These are phyloP conservation scores for Onygenales sp. DNA, from an alignment of 2,329 filamentous ascomycete genomes.

Conservation along the genomic window DNA sequence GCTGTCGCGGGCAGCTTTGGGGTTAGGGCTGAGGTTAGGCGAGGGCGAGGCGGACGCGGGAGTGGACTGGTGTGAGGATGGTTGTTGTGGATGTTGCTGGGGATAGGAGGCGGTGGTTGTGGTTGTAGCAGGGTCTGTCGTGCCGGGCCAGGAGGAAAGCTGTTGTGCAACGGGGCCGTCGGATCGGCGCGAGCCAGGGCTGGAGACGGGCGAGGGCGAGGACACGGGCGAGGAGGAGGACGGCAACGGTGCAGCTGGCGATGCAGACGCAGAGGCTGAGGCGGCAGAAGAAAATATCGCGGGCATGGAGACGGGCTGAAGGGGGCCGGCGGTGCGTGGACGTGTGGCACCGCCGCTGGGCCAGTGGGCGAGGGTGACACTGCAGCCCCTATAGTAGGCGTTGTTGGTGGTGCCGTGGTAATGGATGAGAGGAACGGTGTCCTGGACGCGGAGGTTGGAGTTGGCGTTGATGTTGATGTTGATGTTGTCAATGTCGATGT, in stretches of 20 bases:
- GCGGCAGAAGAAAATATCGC: conserved; percentile 25
- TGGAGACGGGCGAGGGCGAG: conserved; percentile 1
- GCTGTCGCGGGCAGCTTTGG: not conserved
- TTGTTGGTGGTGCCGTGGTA: too few species aligned
- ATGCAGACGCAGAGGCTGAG: conserved; percentile 16
- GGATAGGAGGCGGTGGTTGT: not conserved
- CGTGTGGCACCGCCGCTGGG: not conserved
- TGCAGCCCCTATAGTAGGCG: too few species aligned
- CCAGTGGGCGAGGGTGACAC: too few species aligned
- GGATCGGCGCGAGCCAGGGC: conserved; percentile 2
- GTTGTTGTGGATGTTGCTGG: conserved; percentile 6
- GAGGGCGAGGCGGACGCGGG: not conserved
- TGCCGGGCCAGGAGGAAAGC: conserved; percentile 8
- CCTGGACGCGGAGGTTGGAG: too few species aligned
- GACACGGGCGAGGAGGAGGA: not conserved
- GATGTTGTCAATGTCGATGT: not conserved
- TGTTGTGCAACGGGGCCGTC: conserved; percentile 8
- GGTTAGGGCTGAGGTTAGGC: conserved; percentile 1
- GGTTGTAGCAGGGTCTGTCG: not conserved
- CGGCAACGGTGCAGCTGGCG: not conserved
- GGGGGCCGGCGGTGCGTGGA: conserved; percentile 1
- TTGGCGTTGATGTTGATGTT: not conserved
- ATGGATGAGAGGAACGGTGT: too few species aligned
- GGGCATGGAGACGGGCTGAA: conserved; percentile 25
- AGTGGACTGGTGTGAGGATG: not conserved